Conservation (phyloP, 768 basidiomycete genomes). For the Lentinus tigrinus region DNA sequence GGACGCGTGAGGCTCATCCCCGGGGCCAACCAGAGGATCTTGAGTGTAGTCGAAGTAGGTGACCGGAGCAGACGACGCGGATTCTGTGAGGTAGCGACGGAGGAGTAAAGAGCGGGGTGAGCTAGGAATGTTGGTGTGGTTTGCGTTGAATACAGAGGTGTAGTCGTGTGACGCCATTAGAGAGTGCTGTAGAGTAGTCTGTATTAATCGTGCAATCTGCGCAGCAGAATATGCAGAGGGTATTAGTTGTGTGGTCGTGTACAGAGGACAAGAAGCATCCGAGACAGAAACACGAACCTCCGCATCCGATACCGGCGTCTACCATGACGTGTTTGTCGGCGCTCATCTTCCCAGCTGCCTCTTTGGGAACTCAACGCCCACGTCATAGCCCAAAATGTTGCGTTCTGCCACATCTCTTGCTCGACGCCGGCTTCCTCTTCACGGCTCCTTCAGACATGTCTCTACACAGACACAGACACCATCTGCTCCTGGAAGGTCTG, state of each 20-base stretch:
- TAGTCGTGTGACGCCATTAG: conserved; percentile 20
- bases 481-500: background rate
- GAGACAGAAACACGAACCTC: conserved; percentile 3
- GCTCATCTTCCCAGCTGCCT: no score
- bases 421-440: background rate
- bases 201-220: conserved; percentile 2
- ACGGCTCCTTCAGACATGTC: background rate
- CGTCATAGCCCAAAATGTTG: conserved; percentile 4
- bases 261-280: background rate
- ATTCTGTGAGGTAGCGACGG: conserved; percentile 10
- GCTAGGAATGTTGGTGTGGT: conserved; percentile 3
- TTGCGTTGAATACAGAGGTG: conserved; percentile 17
- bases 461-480: background rate
- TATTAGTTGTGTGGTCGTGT: background rate
- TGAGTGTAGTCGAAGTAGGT: background rate
- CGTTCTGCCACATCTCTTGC: background rate
- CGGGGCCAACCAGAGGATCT: background rate
- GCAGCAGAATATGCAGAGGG: conserved; percentile 1
- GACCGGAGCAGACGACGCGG: conserved; percentile 16
- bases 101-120: conserved; percentile 12
- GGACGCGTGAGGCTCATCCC: background rate
- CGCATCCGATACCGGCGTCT: background rate
- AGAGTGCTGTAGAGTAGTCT: background rate
- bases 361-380: conserved; percentile 13
- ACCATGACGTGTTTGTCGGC: conserved; percentile 3